phyloP scores from a whole-genome alignment of 1,139 yeast genomes.

The Debaryomyces udenii region DNA sequence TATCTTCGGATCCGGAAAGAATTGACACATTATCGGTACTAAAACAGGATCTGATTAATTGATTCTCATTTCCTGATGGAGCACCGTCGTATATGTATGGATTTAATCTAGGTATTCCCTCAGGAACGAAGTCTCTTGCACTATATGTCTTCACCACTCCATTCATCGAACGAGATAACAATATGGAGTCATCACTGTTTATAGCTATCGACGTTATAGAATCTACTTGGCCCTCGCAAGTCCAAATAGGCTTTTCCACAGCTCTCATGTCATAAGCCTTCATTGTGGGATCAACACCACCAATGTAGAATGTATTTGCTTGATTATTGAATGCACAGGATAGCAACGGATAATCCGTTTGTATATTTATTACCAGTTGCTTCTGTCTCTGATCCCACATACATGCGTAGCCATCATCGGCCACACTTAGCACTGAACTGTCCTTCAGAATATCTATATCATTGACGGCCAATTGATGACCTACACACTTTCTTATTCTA shows the following conservation, averaged over 20 bases:
- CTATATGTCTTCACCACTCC: slow-evolving; percentile 61
- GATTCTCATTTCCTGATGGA: slow-evolving; percentile 55
- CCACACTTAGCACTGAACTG: slow-evolving; percentile 51
- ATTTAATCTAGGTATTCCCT: slow-evolving; percentile 40
- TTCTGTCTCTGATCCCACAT: slow-evolving; percentile 70
- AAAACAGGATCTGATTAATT: slow-evolving; percentile 53
- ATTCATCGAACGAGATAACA: slow-evolving; percentile 61
- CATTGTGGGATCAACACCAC: slow-evolving; percentile 71
- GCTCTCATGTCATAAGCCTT: slow-evolving; percentile 58
- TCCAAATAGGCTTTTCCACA: slow-evolving; percentile 47
- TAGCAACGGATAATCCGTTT: slow-evolving; percentile 59
- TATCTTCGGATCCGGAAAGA: slow-evolving; percentile 66
- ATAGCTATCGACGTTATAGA: slow-evolving; percentile 58
- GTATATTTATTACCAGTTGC: slow-evolving; percentile 36
- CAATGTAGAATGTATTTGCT: slow-evolving; percentile 51
- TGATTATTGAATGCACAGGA: slow-evolving; percentile 47
- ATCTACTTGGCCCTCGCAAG: slow-evolving; percentile 46
- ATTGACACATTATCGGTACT: slow-evolving; percentile 40
- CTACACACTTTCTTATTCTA: slow-evolving; percentile 54
- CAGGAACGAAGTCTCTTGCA: slow-evolving; percentile 46
- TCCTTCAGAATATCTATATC: slow-evolving; percentile 42
- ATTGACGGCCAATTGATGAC: slow-evolving; percentile 60
- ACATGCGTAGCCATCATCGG: slow-evolving; percentile 64
- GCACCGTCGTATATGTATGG: slow-evolving; percentile 62
- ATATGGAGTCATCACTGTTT: slow-evolving; percentile 50